Evolutionary conservation across 352 stramenopile species (phyloP).

Genomic region (Aphanomyces stellatus): DNA sequence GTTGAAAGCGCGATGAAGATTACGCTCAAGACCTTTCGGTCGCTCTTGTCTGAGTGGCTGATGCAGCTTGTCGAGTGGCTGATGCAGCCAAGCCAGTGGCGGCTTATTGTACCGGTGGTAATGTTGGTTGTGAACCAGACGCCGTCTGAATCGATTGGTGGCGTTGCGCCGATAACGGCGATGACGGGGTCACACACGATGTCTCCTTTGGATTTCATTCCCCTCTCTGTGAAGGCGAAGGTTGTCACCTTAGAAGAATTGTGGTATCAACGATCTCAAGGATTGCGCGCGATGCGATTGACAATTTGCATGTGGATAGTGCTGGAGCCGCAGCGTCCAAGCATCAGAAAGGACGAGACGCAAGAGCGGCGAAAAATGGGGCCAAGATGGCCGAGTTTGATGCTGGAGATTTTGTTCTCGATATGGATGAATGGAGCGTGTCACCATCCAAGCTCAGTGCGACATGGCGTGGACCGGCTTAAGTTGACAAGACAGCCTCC

Average conservation of each 20-base stretch:
- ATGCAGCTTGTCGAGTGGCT: not conserved
- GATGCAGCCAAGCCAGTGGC: not conserved
- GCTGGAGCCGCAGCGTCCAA: not conserved
- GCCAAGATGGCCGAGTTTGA: not conserved
- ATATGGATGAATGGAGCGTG: not conserved
- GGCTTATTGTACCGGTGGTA: not conserved
- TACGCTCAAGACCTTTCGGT: slow-evolving; percentile 1
- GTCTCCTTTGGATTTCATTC: slow-evolving; percentile 3
- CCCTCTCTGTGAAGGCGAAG: not conserved
- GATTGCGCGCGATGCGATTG: not conserved
- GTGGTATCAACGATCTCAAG: not conserved
- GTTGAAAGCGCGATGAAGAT: slow-evolving; percentile 28
- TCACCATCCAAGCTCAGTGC: not conserved
- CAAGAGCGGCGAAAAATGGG: not conserved
- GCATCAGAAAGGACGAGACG: not conserved
- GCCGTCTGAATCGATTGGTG: not conserved
- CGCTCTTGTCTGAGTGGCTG: not conserved
- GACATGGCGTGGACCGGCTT: not conserved
- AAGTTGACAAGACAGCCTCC: not conserved
- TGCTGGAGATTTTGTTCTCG: not conserved
- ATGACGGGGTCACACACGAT: not conserved
- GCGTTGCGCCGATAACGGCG: not conserved
- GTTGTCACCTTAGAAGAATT: not conserved
- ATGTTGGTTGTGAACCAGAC: slow-evolving; percentile 4
- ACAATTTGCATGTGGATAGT: not conserved